These are phyloP conservation scores for Dacryopinax primogenitus DNA, from an alignment of 768 basidiomycete species.

Conservation along the genomic window DNA sequence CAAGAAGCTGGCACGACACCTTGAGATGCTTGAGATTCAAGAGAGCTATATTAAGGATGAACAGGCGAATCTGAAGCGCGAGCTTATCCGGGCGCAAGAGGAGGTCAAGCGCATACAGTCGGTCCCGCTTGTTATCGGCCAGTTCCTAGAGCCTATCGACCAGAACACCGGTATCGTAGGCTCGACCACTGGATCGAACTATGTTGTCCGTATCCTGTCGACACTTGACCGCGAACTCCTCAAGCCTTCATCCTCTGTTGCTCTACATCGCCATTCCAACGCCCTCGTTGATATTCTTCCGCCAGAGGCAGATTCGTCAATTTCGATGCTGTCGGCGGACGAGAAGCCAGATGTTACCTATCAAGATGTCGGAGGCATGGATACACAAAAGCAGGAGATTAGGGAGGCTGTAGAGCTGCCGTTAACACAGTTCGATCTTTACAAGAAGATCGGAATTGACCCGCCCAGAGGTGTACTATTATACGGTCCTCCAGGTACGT, in stretches of 20 bases:
- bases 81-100: slow-evolving; percentile 96
- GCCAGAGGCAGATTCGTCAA: slow-evolving; percentile 95
- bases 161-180: slow-evolving; percentile 94
- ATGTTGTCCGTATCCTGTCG: slow-evolving; percentile 92
- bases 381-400: slow-evolving; percentile 96
- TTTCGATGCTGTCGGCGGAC: slow-evolving; percentile 84
- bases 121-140: slow-evolving; percentile 96
- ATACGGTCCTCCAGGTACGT: slow-evolving; percentile 86
- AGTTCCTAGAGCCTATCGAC: slow-evolving; percentile 98
- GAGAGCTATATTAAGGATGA: slow-evolving; percentile 99
- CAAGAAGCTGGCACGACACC: slow-evolving; percentile 88
- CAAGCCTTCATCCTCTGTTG: slow-evolving; percentile 93
- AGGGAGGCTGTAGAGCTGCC: slow-evolving; percentile 96
- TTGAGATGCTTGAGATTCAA: slow-evolving; percentile 87
- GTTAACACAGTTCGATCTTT: slow-evolving; percentile 90
- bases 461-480: slow-evolving; percentile 93
- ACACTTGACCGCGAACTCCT: slow-evolving; percentile 94
- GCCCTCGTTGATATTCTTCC: slow-evolving; percentile 96
- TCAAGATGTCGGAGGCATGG: slow-evolving; percentile 92
- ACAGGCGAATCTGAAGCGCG: slow-evolving; percentile 92
- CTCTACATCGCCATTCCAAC: slow-evolving; percentile 97
- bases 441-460: slow-evolving; percentile 99
- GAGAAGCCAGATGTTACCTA: slow-evolving; percentile 93
- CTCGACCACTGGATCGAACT: slow-evolving; percentile 94
- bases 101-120: slow-evolving; percentile 99